Evolutionary conservation across 768 basidiomycete species (phyloP).

Genomic region (Tubosaeta sp.): DNA sequence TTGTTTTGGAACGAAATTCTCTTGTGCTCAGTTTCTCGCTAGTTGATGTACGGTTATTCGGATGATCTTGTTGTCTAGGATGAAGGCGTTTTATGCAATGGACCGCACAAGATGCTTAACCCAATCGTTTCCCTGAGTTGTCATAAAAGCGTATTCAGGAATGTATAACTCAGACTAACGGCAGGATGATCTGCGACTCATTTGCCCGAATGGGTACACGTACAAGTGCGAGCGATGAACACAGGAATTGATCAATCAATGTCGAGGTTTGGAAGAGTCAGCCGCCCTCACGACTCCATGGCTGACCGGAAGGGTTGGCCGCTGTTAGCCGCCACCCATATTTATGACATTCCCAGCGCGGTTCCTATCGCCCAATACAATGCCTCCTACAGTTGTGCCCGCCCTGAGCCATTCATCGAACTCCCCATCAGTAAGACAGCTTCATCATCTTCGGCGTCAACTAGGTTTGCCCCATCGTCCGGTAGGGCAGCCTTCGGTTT

Average conservation of each 20-base stretch:
- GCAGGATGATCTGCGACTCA: neutral
- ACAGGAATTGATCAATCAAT: neutral
- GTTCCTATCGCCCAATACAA: slow-evolving; percentile 6
- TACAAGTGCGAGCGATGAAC: neutral
- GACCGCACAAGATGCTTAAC: neutral
- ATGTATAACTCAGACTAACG: neutral
- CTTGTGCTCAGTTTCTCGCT: neutral
- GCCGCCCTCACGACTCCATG: slow-evolving; percentile 13
- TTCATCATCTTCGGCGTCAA: slow-evolving; percentile 17
- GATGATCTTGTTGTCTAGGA: neutral
- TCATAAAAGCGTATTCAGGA: neutral
- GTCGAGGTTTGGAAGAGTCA: slow-evolving; percentile 11
- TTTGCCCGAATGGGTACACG: neutral
- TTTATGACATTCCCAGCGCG: slow-evolving; percentile 16
- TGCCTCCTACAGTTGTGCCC: slow-evolving; percentile 20
- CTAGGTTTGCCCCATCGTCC: slow-evolving; percentile 3
- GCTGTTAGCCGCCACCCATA: slow-evolving; percentile 25
- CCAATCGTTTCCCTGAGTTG: neutral
- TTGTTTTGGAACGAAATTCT: neutral
- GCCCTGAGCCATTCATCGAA: slow-evolving; percentile 1
- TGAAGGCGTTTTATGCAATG: neutral
- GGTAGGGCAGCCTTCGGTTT: neutral
- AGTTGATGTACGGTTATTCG: neutral
- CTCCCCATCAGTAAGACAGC: slow-evolving; percentile 3
- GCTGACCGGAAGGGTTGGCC: slow-evolving; percentile 12